Evolutionary conservation across 805 yeast genomes (phyloP), one percentile per base, ranked within the genome.

Genomic region (Teunomyces gatunensis): DNA sequence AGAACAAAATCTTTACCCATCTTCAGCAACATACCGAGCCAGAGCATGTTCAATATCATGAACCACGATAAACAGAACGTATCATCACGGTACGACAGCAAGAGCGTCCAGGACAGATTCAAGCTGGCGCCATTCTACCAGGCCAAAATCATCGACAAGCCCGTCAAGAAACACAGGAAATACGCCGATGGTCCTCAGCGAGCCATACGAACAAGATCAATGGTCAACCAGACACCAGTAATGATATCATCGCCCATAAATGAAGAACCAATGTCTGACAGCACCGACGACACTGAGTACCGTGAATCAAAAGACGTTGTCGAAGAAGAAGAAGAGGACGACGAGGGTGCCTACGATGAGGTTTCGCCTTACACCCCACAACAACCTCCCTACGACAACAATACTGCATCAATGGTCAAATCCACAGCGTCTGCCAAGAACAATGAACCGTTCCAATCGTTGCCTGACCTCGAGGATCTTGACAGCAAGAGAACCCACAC

Each of bases 71-170:
- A 67, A 47, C 54, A 63, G 48, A 71, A 65, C 45, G 59, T 63
- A 5, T 59, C 75, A 3, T 67, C 75, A 11, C 64, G 60, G 42
- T 69, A 69, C 53, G 75, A 72, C 50, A 62, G 65, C 49, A 69
- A 71, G 45, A 64, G 70, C 44, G 68, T 73, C 25, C 73, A 68
- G 56, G 75, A 73, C 36, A 56, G 78, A 45, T 73, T 73, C 57
- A 73, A 72, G 51, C 74, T 68, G 74, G 77, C 76, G 2, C 73
- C 76, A 6, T 71, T 71, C 53, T 58, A 69, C 20, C 74, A 61
- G 57, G 71, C 70, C 21, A 71, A 70, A 45, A 62, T 70, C n/a
- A 63, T 72, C 33, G 75, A 69, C 47, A 68, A 69, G 45, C 74
- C 74, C 2, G 58, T 55, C 37, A 58, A 59, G 51, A 57, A 58